A percentile compares a stretch with the other conserved stretches of the same genome.
Conservation (phyloP, 2,329 filamentous ascomycete genomes). For the Arthrobotrys entomopaga region DNA sequence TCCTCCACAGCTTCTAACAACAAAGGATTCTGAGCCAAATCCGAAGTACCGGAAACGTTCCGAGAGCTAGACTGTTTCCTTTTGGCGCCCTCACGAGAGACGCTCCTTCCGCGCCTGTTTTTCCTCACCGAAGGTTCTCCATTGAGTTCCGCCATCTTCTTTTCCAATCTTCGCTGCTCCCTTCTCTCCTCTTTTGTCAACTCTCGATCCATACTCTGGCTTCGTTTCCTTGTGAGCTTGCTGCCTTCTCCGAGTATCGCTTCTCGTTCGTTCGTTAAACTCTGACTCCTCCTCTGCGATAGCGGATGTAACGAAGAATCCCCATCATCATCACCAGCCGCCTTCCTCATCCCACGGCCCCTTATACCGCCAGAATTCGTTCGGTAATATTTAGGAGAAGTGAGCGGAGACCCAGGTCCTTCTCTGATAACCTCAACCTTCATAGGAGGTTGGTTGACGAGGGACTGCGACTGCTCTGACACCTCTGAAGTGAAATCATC, state of each 20-base stretch:
- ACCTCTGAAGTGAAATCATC: constrained; percentile 68
- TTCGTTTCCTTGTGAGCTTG: constrained; percentile 55
- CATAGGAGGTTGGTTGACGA: constrained; percentile 40
- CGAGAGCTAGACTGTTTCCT: constrained; percentile 66
- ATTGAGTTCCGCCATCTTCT: constrained; percentile 51
- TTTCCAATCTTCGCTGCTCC: constrained; percentile 47
- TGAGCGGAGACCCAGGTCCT: constrained; percentile 32
- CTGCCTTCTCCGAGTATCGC: constrained; percentile 55
- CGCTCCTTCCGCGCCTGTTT: constrained; percentile 64
- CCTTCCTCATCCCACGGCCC: constrained; percentile 28
- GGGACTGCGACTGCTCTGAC: constrained; percentile 53
- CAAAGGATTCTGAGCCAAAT: constrained; percentile 91
- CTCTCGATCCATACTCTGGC: constrained; percentile 57
- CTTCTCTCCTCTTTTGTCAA: constrained; percentile 51
- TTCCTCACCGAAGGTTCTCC: constrained; percentile 62
- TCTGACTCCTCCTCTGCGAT: constrained; percentile 60
- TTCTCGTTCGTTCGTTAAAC: constrained; percentile 64
- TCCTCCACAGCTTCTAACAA: constrained; percentile 91
- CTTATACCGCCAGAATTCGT: constrained; percentile 39
- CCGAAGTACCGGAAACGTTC: constrained; percentile 61
- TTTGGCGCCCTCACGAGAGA: constrained; percentile 65
- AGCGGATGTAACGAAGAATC: constrained; percentile 50
- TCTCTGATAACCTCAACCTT: constrained; percentile 54
- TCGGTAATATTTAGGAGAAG: constrained; percentile 34
- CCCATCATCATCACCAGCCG: constrained; percentile 32